A percentile compares a stretch with the other conserved stretches of the same genome.
These are phyloP conservation scores for Prunus salicina DNA, from an alignment of 306 rosid species.

Conservation along the genomic window DNA sequence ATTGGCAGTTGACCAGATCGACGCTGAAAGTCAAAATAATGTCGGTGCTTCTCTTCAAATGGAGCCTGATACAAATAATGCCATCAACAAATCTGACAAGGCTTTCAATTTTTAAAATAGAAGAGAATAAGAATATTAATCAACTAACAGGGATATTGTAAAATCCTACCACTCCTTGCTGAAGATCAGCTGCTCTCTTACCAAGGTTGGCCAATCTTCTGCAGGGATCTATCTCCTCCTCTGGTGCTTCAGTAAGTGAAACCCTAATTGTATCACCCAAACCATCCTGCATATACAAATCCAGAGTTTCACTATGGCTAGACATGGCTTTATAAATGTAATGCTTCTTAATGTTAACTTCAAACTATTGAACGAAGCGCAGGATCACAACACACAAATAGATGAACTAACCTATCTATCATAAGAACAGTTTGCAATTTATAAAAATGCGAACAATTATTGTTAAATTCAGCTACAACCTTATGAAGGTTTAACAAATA, in stretches of 20 bases:
- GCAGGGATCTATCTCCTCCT: conserved; percentile 98
- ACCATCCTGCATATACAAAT: conserved; percentile 66
- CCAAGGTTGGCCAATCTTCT: conserved; percentile 88
- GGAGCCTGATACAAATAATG: conserved; percentile 63
- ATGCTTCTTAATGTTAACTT: background rate
- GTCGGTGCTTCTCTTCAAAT: conserved; percentile 91
- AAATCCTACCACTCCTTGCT: conserved; percentile 91
- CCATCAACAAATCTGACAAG: conserved; percentile 14
- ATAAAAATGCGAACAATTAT: background rate
- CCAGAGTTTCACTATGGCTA: background rate
- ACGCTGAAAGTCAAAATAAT: conserved; percentile 87
- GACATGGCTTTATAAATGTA: background rate
- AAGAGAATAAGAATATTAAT: conserved; percentile 16
- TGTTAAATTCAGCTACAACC: background rate
- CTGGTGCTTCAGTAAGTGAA: conserved; percentile 96
- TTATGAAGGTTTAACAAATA: background rate
- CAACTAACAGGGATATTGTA: conserved; percentile 16
- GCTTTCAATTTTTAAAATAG: conserved; percentile 5
- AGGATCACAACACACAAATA: background rate
- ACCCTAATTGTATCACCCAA: conserved; percentile 97
- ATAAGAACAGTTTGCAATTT: background rate
- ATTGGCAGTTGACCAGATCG: conserved; percentile 91
- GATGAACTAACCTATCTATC: background rate
- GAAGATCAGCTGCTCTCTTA: conserved; percentile 73
- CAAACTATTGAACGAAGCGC: background rate